These are phyloP conservation scores for Neospora caninum DNA, from an alignment of 169 alveolate genomes.

Conservation along the genomic window DNA sequence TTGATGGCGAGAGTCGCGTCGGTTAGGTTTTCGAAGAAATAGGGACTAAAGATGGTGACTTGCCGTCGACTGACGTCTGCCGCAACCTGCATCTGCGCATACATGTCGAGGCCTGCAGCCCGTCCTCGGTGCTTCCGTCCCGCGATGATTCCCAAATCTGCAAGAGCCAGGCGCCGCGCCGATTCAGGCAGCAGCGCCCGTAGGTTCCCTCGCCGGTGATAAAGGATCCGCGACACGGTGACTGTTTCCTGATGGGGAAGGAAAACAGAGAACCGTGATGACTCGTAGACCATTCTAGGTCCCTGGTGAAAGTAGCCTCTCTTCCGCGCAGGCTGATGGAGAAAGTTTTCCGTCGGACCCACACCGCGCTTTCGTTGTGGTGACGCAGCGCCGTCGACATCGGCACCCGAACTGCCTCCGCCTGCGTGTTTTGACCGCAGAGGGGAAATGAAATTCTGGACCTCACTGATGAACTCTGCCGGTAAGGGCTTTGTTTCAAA, in stretches of 20 bases:
- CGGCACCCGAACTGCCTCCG: neutral
- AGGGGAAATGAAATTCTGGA: neutral
- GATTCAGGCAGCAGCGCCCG: constrained; percentile 66
- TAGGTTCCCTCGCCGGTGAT: constrained; percentile 71
- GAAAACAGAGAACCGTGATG: constrained; percentile 60
- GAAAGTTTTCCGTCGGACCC: neutral
- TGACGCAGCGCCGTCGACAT: neutral
- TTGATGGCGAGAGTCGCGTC: constrained; percentile 74
- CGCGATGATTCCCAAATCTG: constrained; percentile 20
- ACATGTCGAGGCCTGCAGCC: constrained; percentile 47
- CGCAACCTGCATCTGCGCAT: constrained; percentile 71
- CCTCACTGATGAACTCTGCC: neutral
- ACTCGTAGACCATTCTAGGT: constrained; percentile 56
- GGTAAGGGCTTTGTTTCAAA: constrained; percentile 41
- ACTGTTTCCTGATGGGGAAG: constrained; percentile 64
- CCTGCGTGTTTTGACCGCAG: constrained; percentile 29
- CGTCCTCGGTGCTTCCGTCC: constrained; percentile 49
- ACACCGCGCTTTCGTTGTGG: neutral
- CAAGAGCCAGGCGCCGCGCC: constrained; percentile 17
- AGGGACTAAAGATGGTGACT: constrained; percentile 76
- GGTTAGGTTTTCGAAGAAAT: constrained; percentile 76
- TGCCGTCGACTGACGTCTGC: constrained; percentile 78
- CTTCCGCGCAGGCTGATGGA: neutral
- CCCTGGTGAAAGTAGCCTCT: neutral
- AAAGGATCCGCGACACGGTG: constrained; percentile 64